phyloP scores from a whole-genome alignment of 2,329 filamentous ascomycete genomes.

The Dothideomycetes sp. region DNA sequence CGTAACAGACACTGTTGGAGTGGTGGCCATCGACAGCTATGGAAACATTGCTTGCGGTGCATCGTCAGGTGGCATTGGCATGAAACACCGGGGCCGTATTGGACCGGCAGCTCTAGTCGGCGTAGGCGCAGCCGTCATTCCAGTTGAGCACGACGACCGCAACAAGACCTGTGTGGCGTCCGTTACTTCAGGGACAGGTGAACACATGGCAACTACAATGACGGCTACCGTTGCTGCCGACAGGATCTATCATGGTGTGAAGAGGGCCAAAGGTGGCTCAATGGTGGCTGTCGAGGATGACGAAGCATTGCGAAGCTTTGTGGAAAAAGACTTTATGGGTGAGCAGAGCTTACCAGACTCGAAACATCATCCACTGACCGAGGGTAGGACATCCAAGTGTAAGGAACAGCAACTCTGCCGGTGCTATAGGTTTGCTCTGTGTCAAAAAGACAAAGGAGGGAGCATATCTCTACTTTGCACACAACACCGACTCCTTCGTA shows the following conservation, averaged over 20 bases:
- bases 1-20: slow-evolving; percentile 89
- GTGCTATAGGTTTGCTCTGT: slow-evolving; percentile 80
- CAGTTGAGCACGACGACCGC: slow-evolving; percentile 57
- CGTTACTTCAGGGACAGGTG: slow-evolving; percentile 88
- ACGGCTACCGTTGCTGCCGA: slow-evolving; percentile 80
- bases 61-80: slow-evolving; percentile 93
- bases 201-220: slow-evolving; percentile 95
- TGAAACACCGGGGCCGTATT: slow-evolving; percentile 89
- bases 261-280: slow-evolving; percentile 47
- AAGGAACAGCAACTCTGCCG: slow-evolving; percentile 63
- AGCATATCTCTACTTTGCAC: slow-evolving; percentile 80
- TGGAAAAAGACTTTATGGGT: slow-evolving; percentile 84
- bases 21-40: slow-evolving; percentile 77
- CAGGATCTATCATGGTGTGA: slow-evolving; percentile 63
- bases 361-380: background rate
- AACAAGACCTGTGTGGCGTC: slow-evolving; percentile 63
- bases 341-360: slow-evolving; percentile 13
- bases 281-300: slow-evolving; percentile 44
- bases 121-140: slow-evolving; percentile 82
- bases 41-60: slow-evolving; percentile 90
- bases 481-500: slow-evolving; percentile 81
- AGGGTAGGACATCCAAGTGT: slow-evolving; percentile 64
- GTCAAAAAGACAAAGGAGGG: slow-evolving; percentile 74
- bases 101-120: slow-evolving; percentile 90
- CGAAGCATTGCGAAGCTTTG: slow-evolving; percentile 66